Base-by-base conservation (phyloP, 192 early-diverging fungal genomes). In the Umbelopsis sp. region DNA sequence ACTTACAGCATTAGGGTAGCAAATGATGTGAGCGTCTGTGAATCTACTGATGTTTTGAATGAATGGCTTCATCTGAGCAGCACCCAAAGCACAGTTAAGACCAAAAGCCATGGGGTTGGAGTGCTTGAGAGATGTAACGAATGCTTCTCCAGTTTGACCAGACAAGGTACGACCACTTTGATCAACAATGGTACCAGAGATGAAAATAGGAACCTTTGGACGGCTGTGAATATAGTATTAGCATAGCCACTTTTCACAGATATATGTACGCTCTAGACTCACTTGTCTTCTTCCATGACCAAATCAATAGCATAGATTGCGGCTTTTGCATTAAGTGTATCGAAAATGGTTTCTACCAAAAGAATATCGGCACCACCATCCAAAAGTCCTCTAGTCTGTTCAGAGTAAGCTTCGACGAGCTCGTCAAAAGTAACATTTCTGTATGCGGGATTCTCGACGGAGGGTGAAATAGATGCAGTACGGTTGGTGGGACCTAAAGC, bases 291-390 rank as follows among this genome's bases (percentile, higher is more conserved):
- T 30, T 93, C 89, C 69, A 96, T 92, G 45, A 93, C 82, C 8
- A 86, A 72, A 79, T 97, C 95, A 73, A 97, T 91, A 15, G 97
- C 97, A 84, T 88, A 98, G 41, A 97, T 75, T 2, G 94, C 97
- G 4, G 97, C 97, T 81, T 98, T 98, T 64, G 94, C 93, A 70
- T 98, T 98, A n/a, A 96, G 81, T 21, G 97, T 98, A 79, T 98
- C 97, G 72, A 98, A 98, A 77, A 98, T 94, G 37, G 97, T 98
- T 77, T 98, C 97, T 1, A 98, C 93, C 74, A 98, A 84, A 15
- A 98, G 80, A 66, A 96, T 88, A 72, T 98, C 97, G 4, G 93
- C 79, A 6, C 97, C 97, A 73, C 97, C 97, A 73, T 98, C 97
- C 68, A 98, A 84, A 37, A 98, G 84, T 76, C 94, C 97, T 64